Evolutionary conservation across 2,329 filamentous ascomycete genomes (phyloP).

Genomic region (Fulvia fulva): DNA sequence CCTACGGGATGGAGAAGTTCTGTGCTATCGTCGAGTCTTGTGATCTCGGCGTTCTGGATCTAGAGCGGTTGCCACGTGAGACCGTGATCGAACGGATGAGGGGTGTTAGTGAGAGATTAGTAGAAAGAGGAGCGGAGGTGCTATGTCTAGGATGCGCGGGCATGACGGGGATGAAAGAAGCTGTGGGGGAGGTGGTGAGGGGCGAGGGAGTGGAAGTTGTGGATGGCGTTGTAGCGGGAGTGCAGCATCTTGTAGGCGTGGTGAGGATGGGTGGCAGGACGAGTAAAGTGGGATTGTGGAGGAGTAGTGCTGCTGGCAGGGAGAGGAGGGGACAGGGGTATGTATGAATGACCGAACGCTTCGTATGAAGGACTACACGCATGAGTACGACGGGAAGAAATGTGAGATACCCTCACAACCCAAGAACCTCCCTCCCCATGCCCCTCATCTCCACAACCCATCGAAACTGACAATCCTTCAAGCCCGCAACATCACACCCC

Average conservation of each 20-base stretch:
- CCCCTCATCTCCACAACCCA: not conserved
- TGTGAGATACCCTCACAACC: no score
- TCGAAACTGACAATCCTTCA: not conserved
- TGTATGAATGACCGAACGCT: constrained; percentile 33
- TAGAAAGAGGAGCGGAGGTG: constrained; percentile 42
- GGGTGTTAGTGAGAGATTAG: constrained; percentile 38
- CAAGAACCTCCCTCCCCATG: not conserved
- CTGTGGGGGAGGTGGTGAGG: constrained; percentile 46
- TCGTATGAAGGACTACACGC: no score
- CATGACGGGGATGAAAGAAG: constrained; percentile 46
- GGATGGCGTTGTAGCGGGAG: constrained; percentile 49
- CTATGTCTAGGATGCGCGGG: constrained; percentile 47
- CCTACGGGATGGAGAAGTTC: constrained; percentile 42
- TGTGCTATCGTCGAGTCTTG: constrained; percentile 43
- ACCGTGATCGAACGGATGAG: constrained; percentile 41
- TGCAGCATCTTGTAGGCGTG: constrained; percentile 45
- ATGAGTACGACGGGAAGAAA: no score
- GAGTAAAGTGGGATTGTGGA: constrained; percentile 44
- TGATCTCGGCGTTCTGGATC: constrained; percentile 43
- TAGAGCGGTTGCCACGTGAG: constrained; percentile 39
- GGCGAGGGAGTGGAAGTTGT: constrained; percentile 45
- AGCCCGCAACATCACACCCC: not conserved
- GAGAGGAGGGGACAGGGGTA: constrained; percentile 40
- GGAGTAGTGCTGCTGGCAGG: constrained; percentile 38
- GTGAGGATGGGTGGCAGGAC: constrained; percentile 46